Conservation (phyloP, 2,329 filamentous ascomycete genomes). For the Fusarium sp. region DNA sequence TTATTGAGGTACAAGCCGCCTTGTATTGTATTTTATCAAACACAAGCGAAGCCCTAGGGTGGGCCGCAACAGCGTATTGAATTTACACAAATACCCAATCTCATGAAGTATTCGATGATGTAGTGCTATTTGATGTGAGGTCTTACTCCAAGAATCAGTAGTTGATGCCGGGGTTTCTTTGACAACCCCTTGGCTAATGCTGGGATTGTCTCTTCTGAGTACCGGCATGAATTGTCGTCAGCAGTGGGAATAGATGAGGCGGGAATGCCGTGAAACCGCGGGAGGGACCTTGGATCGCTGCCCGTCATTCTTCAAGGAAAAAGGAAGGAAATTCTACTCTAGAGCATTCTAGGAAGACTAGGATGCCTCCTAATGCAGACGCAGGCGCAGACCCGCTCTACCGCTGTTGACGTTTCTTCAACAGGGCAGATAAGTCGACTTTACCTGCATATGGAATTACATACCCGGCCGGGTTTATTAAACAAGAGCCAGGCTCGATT, state of each 20-base stretch:
- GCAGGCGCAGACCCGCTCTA: not conserved
- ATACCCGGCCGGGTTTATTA: slow-evolving; percentile 10
- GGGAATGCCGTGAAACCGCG: slow-evolving; percentile 33
- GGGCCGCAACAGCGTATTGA: slow-evolving; percentile 4
- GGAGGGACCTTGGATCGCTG: slow-evolving; percentile 15
- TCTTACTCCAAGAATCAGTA: not conserved
- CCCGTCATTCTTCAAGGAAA: slow-evolving; percentile 2
- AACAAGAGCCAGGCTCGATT: slow-evolving; percentile 1
- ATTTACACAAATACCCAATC: not conserved
- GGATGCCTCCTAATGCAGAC: not conserved
- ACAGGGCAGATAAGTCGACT: not conserved
- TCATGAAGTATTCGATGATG: not conserved
- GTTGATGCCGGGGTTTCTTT: not conserved
- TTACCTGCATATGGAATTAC: not conserved
- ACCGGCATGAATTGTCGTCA: slow-evolving; percentile 37
- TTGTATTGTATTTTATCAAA: not conserved
- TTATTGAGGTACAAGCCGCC: not conserved
- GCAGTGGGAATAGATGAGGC: slow-evolving; percentile 39
- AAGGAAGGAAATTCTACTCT: slow-evolving; percentile 16
- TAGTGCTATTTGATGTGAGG: not conserved
- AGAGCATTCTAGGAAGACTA: slow-evolving; percentile 4
- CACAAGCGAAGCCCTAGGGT: not conserved
- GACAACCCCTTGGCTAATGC: not conserved
- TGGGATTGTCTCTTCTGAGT: slow-evolving; percentile 16
- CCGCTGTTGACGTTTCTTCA: slow-evolving; percentile 10